Evolutionary conservation across 805 yeast species (phyloP), one percentile per base, ranked within the genome.

Genomic region (Candida schatavii): DNA sequence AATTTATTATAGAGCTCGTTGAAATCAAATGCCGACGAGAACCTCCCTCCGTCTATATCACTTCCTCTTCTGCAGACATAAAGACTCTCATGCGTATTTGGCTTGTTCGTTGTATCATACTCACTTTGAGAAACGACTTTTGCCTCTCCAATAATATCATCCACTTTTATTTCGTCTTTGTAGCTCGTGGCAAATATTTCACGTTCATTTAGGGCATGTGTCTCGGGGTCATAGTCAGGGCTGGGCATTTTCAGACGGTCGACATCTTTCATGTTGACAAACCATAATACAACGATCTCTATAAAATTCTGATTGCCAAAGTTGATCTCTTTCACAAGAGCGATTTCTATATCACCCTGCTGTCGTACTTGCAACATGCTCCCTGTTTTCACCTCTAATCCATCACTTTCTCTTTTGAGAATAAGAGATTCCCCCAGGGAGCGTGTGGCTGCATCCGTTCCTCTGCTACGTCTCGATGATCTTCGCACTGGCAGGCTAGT

Each of bases 141-240:
- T 5, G 77, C 81, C 30, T 65, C 61, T 4, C 57, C 68, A 2
- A 75, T 46, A 20, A 82, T 66, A 35, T 77, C 68, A 1, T 46
- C 47, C 2, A 80, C 57, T 37, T 59, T 51, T 13, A 83, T 56
- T 28, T 71, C 71, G 3, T 70, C 73, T 15, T 66, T 41, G 26
- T 74, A 72, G 2, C 85, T 71, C 0, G 86, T 76, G 20, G 83
- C 51, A 47, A 77, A 78, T 4, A 83, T 41, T 55, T 83, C 88
- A 49, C 72, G 70, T 22, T 52, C 51, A 3, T 48, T 46, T 6
- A 60, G 48, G 14, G 38, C 44, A n/a, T n/a, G n/a, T n/a, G n/a
- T n/a, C n/a, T n/a, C n/a, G n/a, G n/a, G n/a, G 6, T 49, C 50
- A n/a, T 43, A 43, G 18, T 46, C 44, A 3, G 41, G 46, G n/a